These are phyloP conservation scores for Mortierella sp. DNA, from an alignment of 371 early-diverging fungal genomes.

Conservation along the genomic window DNA sequence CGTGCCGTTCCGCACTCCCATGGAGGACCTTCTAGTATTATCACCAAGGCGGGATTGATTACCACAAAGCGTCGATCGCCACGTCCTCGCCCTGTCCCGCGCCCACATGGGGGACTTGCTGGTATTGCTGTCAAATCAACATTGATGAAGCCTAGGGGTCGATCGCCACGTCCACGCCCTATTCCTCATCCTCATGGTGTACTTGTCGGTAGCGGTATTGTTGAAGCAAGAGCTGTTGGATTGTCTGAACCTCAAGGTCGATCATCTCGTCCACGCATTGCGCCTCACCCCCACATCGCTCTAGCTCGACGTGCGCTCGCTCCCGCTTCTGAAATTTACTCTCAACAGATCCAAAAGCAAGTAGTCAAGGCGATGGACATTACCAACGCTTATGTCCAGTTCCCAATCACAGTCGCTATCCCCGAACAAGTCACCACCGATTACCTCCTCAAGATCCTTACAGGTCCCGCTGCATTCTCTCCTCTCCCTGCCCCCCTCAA, in stretches of 20 bases:
- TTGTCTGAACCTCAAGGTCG: background rate
- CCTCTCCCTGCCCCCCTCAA: conserved; percentile 28
- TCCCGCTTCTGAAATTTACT: background rate
- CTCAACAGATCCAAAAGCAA: background rate
- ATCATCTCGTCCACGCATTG: background rate
- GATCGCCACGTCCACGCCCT: background rate
- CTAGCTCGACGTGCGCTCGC: background rate
- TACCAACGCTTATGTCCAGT: conserved; percentile 9
- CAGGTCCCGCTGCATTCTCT: conserved; percentile 27
- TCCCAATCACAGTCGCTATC: conserved; percentile 27
- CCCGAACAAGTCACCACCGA: conserved; percentile 30
- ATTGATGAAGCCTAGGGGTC: background rate
- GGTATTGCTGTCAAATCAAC: too few species aligned
- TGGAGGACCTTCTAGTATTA: background rate
- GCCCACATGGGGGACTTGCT: background rate
- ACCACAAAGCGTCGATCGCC: background rate
- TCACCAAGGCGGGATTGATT: background rate
- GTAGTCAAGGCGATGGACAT: background rate
- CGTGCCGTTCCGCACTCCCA: background rate
- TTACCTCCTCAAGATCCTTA: conserved; percentile 37
- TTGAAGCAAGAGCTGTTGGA: background rate
- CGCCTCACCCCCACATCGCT: background rate
- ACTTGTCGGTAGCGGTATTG: too few species aligned
- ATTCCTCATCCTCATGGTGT: background rate
- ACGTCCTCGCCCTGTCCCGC: background rate